phyloP scores from a whole-genome alignment of 495 filamentous ascomycete species.

The Aspergillus haitiensis region DNA sequence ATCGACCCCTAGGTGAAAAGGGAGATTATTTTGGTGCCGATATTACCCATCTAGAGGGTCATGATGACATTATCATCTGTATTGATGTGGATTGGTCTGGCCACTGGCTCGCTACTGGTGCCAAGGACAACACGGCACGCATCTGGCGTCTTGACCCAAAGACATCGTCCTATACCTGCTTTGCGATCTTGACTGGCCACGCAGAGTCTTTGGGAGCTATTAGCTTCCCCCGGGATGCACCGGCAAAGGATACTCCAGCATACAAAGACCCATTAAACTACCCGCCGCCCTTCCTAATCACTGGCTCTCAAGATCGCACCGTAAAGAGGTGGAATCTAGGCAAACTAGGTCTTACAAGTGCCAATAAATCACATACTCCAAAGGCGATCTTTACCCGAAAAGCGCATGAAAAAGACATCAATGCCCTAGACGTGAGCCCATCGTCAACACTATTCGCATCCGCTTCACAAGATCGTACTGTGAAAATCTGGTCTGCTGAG shows the following conservation, averaged over 20 bases:
- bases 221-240: slow-evolving; percentile 67
- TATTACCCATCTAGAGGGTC: slow-evolving; percentile 78
- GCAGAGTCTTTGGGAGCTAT: slow-evolving; percentile 95
- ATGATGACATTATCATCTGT: slow-evolving; percentile 94
- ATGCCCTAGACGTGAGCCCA: slow-evolving; percentile 79
- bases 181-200: slow-evolving; percentile 82
- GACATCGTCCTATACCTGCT: slow-evolving; percentile 71
- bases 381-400: slow-evolving; percentile 78
- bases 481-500: slow-evolving; percentile 92
- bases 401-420: slow-evolving; percentile 99
- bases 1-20: slow-evolving; percentile 32
- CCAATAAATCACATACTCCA: slow-evolving; percentile 40
- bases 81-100: slow-evolving; percentile 95
- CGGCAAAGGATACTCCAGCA: slow-evolving; percentile 63
- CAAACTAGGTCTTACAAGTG: slow-evolving; percentile 40
- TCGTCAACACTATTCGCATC: slow-evolving; percentile 78
- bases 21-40: slow-evolving; percentile 82
- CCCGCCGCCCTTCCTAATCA: slow-evolving; percentile 80
- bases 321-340: slow-evolving; percentile 86
- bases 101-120: slow-evolving; percentile 91
- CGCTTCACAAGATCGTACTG: slow-evolving; percentile 91
- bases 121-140: slow-evolving; percentile 93
- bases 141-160: slow-evolving; percentile 86
- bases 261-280: slow-evolving; percentile 67
- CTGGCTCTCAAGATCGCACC: slow-evolving; percentile 91